Evolutionary conservation across 345 rosid species (phyloP).

Genomic region (Eucalyptus tenuipes): DNA sequence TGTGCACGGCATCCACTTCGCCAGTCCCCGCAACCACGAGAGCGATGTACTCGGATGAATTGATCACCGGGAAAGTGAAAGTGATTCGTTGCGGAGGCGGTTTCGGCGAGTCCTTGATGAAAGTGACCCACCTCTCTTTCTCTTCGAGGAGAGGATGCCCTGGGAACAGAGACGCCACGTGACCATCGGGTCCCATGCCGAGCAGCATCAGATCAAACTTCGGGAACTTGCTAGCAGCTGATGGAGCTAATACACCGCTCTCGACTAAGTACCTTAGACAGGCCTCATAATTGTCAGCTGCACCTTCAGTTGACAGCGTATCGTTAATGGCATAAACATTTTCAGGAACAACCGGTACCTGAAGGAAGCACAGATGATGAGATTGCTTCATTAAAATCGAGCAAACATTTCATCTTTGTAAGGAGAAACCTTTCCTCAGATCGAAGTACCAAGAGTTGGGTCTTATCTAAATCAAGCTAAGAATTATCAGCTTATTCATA

Average conservation of each 20-base stretch:
- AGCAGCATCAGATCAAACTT: conserved; percentile 77
- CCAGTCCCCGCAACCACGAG: conserved; percentile 62
- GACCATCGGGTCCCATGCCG: conserved; percentile 96
- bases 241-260: conserved; percentile 16
- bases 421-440: neutral
- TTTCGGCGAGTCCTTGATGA: conserved; percentile 69
- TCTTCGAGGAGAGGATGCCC: conserved; percentile 60
- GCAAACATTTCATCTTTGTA: neutral
- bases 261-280: conserved; percentile 53
- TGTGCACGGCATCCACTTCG: conserved; percentile 45
- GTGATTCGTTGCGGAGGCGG: conserved; percentile 86
- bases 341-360: conserved; percentile 62
- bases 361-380: neutral
- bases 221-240: conserved; percentile 50
- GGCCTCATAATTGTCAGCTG: conserved; percentile 79
- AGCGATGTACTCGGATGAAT: conserved; percentile 67
- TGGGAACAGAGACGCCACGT: conserved; percentile 76
- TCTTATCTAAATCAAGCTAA: neutral
- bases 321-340: conserved; percentile 70
- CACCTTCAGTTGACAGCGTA: conserved; percentile 61
- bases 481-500: neutral
- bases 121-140: conserved; percentile 68
- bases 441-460: neutral
- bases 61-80: conserved; percentile 76
- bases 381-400: neutral